Percentiles rank a stretch among this genome's conserved stretches.
These are phyloP conservation scores for Phytophthora sojae DNA, from an alignment of 352 stramenopile species.

Conservation along the genomic window DNA sequence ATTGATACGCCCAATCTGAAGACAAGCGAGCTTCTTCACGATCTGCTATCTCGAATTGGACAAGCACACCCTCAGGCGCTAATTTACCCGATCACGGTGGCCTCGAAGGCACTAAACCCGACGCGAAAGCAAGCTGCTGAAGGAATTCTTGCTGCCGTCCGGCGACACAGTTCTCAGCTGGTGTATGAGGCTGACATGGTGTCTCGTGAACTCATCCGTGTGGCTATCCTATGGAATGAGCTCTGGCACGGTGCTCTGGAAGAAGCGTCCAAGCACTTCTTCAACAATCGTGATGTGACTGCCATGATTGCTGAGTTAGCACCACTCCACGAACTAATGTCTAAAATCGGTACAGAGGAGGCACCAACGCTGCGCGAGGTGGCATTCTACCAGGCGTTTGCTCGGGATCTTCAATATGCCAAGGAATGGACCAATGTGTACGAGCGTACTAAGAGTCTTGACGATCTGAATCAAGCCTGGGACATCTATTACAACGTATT, in stretches of 20 bases:
- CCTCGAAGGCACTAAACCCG: conserved; percentile 94
- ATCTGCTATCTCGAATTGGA: conserved; percentile 93
- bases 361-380: conserved; percentile 85
- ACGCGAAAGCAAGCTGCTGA: conserved; percentile 93
- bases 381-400: conserved; percentile 92
- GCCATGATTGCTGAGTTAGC: conserved; percentile 97
- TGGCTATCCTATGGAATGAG: conserved; percentile 99
- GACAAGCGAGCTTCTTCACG: conserved; percentile 84
- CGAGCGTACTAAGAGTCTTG: conserved; percentile 77
- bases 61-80: conserved; percentile 98
- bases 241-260: conserved; percentile 98
- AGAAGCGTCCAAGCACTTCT: conserved; percentile 98
- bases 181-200: conserved; percentile 98
- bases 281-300: conserved; percentile 96
- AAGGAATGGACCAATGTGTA: conserved; percentile 89
- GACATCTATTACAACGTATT: conserved; percentile 99
- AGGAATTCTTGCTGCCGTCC: conserved; percentile 95
- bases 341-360: conserved; percentile 70
- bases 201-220: conserved; percentile 97
- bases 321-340: conserved; percentile 94
- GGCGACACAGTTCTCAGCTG: conserved; percentile 94
- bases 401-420: conserved; percentile 90
- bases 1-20: conserved; percentile 84
- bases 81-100: conserved; percentile 99
- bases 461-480: conserved; percentile 94